phyloP scores from a whole-genome alignment of 2,329 filamentous ascomycete species.

The Geosmithia flava region DNA sequence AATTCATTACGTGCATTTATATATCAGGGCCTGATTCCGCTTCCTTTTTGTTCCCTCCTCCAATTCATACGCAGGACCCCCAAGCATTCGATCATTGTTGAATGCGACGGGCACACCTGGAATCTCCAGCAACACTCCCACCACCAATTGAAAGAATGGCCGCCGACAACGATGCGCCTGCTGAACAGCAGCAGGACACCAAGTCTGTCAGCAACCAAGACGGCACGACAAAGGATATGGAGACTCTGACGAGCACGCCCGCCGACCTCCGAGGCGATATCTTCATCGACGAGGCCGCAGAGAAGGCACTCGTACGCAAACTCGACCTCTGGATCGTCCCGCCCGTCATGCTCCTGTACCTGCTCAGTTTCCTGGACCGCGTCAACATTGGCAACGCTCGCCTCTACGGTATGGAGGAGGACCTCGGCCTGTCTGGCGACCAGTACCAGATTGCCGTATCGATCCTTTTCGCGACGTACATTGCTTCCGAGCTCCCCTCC shows the following conservation, averaged over 20 bases:
- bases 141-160: not conserved
- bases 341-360: slow-evolving; percentile 48
- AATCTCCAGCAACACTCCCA: not conserved
- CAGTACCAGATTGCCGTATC: slow-evolving; percentile 37
- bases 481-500: slow-evolving; percentile 26
- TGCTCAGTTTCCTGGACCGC: slow-evolving; percentile 22
- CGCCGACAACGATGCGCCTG: not conserved
- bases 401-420: slow-evolving; percentile 49
- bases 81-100: not conserved
- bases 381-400: slow-evolving; percentile 43
- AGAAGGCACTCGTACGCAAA: slow-evolving; percentile 36
- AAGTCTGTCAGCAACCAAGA: not conserved
- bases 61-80: no score
- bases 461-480: slow-evolving; percentile 21
- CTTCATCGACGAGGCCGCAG: slow-evolving; percentile 15
- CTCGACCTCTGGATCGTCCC: slow-evolving; percentile 51
- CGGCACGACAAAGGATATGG: not conserved
- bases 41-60: no score
- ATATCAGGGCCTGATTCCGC: no score
- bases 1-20: no score
- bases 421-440: slow-evolving; percentile 41
- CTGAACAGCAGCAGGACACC: not conserved
- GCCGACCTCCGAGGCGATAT: slow-evolving; percentile 7
- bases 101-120: not conserved
- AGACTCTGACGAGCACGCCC: not conserved